These are phyloP conservation scores for Lachnellula cervina DNA, from an alignment of 2,329 filamentous ascomycete species.

Conservation along the genomic window DNA sequence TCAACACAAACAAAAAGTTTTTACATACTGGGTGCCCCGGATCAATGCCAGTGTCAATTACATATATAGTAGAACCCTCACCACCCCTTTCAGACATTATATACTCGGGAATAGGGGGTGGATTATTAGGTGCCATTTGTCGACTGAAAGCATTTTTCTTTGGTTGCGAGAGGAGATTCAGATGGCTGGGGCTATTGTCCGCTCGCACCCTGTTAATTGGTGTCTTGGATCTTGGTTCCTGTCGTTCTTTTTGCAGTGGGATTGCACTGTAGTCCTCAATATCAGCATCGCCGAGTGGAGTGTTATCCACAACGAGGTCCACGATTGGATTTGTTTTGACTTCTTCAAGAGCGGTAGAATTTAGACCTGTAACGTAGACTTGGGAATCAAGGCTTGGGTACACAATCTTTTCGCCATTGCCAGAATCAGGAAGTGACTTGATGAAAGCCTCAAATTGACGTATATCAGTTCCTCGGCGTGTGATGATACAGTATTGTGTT, in stretches of 20 bases:
- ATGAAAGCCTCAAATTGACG: neutral
- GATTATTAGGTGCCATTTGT: neutral
- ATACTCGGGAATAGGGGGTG: neutral
- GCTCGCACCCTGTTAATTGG: neutral
- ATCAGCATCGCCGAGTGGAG: neutral
- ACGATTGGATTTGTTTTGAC: neutral
- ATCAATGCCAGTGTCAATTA: slow-evolving; percentile 3
- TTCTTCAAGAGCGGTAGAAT: neutral
- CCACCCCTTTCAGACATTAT: neutral
- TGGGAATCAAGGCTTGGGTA: neutral
- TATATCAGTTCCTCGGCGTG: neutral
- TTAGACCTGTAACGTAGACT: neutral
- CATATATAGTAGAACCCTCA: slow-evolving; percentile 2
- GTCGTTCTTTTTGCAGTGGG: neutral
- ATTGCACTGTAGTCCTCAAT: neutral
- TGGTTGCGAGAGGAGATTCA: neutral
- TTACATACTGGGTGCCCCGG: neutral
- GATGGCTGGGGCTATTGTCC: neutral
- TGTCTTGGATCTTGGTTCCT: neutral
- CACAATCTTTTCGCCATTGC: neutral
- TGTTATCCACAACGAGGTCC: no score
- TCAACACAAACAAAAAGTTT: neutral
- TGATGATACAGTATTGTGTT: neutral
- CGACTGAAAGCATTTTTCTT: neutral
- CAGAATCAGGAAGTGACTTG: neutral